These are phyloP conservation scores for Davidsoniella neocaledoniae DNA, from an alignment of 2,329 filamentous ascomycete species.

Conservation along the genomic window DNA sequence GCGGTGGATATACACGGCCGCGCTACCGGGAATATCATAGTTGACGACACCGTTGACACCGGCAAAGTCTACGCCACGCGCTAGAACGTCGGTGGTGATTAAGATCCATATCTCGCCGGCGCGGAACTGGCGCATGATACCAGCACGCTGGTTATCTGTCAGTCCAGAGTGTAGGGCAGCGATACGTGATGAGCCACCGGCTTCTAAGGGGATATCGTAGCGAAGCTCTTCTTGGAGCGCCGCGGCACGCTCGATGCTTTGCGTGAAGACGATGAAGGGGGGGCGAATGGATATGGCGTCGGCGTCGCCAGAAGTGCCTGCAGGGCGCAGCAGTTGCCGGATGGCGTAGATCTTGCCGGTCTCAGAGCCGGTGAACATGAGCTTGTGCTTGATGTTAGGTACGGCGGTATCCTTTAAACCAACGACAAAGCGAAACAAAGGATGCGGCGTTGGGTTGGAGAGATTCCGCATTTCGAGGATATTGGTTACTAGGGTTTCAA, in stretches of 20 bases:
- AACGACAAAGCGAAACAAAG: slow-evolving; percentile 72
- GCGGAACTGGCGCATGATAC: slow-evolving; percentile 79
- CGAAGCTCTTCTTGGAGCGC: slow-evolving; percentile 79
- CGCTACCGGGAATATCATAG: slow-evolving; percentile 88
- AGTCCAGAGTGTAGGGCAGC: slow-evolving; percentile 83
- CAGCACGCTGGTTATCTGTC: slow-evolving; percentile 54
- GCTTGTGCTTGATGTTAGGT: slow-evolving; percentile 75
- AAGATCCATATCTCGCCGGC: slow-evolving; percentile 89
- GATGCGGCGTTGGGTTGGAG: slow-evolving; percentile 21
- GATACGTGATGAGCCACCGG: slow-evolving; percentile 68
- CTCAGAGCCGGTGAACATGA: slow-evolving; percentile 83
- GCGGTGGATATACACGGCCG: slow-evolving; percentile 81
- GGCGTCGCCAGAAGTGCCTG: slow-evolving; percentile 25
- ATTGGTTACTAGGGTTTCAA: slow-evolving; percentile 62
- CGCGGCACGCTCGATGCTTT: slow-evolving; percentile 80
- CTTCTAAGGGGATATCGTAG: slow-evolving; percentile 83
- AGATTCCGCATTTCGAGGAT: slow-evolving; percentile 38
- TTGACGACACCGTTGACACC: slow-evolving; percentile 94
- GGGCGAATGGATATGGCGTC: slow-evolving; percentile 50
- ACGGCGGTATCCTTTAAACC: slow-evolving; percentile 91
- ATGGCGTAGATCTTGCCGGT: slow-evolving; percentile 84
- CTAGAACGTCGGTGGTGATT: slow-evolving; percentile 86
- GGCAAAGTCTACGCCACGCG: slow-evolving; percentile 84
- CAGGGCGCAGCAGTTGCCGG: slow-evolving; percentile 70
- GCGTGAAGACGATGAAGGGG: slow-evolving; percentile 88